Conservation (phyloP, 78 protist species). For the Salpingoeca rosetta region DNA sequence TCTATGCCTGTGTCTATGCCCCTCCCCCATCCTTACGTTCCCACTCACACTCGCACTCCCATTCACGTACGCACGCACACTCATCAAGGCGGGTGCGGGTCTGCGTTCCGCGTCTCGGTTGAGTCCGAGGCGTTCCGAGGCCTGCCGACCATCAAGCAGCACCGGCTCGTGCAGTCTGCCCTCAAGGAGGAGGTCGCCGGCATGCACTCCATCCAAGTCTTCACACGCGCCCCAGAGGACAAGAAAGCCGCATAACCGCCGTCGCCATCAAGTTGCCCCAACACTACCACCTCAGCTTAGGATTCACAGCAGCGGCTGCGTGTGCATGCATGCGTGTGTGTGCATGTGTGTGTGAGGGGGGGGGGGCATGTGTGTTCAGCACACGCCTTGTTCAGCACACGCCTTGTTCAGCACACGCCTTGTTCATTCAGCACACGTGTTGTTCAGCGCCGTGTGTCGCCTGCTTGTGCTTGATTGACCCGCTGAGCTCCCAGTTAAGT, state of each 20-base stretch:
- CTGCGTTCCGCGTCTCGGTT: neutral
- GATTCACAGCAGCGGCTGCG: neutral
- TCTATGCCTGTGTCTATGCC: neutral
- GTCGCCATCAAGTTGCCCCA: neutral
- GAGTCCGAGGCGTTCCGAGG: neutral
- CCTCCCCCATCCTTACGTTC: neutral
- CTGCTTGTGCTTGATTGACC: neutral
- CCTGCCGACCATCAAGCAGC: neutral
- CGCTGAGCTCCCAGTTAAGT: neutral
- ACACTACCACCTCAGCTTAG: no score
- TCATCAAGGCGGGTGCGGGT: neutral
- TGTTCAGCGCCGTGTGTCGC: neutral
- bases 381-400: neutral
- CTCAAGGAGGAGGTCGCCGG: no score
- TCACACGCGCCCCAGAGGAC: neutral
- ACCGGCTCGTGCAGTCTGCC: no score
- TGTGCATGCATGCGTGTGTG: neutral
- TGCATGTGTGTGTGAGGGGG: neutral
- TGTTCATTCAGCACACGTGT: neutral
- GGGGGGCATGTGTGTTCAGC: neutral
- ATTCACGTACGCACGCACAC: neutral
- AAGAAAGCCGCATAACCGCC: neutral
- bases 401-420: neutral
- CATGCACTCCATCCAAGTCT: no score
- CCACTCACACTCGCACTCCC: neutral